phyloP scores from a whole-genome alignment of 2,329 filamentous ascomycete genomes.

The Fusarium albosuccineum region DNA sequence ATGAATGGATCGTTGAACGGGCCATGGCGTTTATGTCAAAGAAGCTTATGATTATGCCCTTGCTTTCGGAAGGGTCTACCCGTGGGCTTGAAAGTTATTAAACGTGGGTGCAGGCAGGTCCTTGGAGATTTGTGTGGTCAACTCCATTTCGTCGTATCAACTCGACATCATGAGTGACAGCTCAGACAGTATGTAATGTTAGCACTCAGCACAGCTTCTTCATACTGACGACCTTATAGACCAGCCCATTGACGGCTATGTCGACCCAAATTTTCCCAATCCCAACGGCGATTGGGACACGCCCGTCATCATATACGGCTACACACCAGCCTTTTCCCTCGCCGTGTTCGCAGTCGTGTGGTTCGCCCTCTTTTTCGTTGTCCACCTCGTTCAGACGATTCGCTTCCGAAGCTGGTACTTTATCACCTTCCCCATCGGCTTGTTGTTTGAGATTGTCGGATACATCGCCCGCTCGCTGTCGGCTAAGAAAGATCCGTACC shows the following conservation, averaged over 20 bases:
- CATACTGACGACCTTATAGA: slow-evolving; percentile 10
- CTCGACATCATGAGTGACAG: slow-evolving; percentile 30
- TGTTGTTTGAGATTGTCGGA: slow-evolving; percentile 63
- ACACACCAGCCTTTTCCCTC: slow-evolving; percentile 61
- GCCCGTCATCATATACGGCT: slow-evolving; percentile 64
- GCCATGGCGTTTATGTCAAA: neutral
- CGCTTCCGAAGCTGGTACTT: slow-evolving; percentile 61
- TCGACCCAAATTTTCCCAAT: slow-evolving; percentile 66
- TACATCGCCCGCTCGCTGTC: slow-evolving; percentile 64
- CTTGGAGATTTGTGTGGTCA: neutral
- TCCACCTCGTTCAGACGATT: slow-evolving; percentile 54
- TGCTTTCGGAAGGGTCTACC: slow-evolving; percentile 12
- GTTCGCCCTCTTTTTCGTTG: slow-evolving; percentile 57
- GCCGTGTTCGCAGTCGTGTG: slow-evolving; percentile 58
- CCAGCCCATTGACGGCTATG: slow-evolving; percentile 52
- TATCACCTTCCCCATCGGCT: slow-evolving; percentile 57
- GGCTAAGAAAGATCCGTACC: slow-evolving; percentile 64
- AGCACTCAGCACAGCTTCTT: neutral
- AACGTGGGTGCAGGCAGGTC: neutral
- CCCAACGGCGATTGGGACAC: slow-evolving; percentile 61
- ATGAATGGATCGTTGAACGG: neutral
- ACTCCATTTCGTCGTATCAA: neutral
- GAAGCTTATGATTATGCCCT: slow-evolving; percentile 28
- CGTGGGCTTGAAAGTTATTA: slow-evolving; percentile 16
- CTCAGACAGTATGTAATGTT: slow-evolving; percentile 22